Evolutionary conservation across 2,329 filamentous ascomycete genomes (phyloP), one percentile per base, ranked within the genome.

Genomic region (Penicillium psychrosexuale): DNA sequence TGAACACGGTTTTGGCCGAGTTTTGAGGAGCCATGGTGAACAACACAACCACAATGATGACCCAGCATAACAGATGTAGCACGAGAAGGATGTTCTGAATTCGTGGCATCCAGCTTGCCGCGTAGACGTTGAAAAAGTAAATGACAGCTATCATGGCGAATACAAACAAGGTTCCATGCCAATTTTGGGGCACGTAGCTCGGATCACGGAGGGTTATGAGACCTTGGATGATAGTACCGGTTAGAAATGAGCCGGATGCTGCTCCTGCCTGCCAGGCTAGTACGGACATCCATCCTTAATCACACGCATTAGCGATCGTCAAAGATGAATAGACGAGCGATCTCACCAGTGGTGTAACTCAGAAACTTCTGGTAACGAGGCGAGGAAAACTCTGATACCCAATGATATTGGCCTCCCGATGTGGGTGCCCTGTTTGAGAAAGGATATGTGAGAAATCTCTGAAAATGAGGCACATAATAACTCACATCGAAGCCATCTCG

Each of bases 401-500:
- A 43, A 17, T 43, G 40, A n/a, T 43, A 84, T 60, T 84, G 82
- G 1, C 82, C 82, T 22, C 82, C 82, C 22, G 22, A 24, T 24
- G 49, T 51, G 2, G 49, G 49, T 27, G 40, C 48, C 48, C 39
- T 51, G 13, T 8, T 19, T 4, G 6, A 19, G 8, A 7, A 13
- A 13, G 12, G 3, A 13, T 15, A 13, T 12, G 12, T 30, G 3
- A 37, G 31, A 37, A 30, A 30, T 1, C 1, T 24, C 11, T 3
- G 27, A 11, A 5, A 3, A 12, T 8, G 1, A 12, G 6, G 13
- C 2, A 5, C 5, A n/a, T 31, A 12, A 5, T 7, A 33, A 53
- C 57, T 53, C 50, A 69, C 67, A 75, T 76, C 2, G 68, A 71
- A 13, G 69, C 71, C 72, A 90, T 78, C 69, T 94, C 90, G 0